Evolutionary conservation across 1,139 yeast genomes (phyloP), one percentile per base, ranked within the genome.

Genomic region (Pichia sp.): DNA sequence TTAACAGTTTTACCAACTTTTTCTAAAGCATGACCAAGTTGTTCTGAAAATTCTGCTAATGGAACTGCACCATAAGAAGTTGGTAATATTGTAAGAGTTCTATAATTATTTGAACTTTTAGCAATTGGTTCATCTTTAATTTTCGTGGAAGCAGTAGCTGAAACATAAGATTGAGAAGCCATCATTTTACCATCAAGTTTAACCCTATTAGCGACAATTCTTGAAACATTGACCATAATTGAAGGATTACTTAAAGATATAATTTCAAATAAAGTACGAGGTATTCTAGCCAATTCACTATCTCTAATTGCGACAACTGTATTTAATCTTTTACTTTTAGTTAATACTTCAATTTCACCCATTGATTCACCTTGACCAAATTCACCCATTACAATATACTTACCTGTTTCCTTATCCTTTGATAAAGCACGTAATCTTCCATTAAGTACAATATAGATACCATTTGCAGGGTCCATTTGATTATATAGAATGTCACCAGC

Each of bases 331-430:
- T 78, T 69, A 4, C 84, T 76, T 9, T 93, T 91, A 0, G 97
- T 88, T 47, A 91, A 68, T 3, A 91, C 96, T 58, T 91, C 98
- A 12, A 91, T 81, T 61, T 91, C 98, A 4, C 98, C 98, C 47
- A 91, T 75, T 39, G 95, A 84, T 52, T 85, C 93, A 4, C 97
- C 97, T 58, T 88, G 95, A 1, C 96, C 96, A 55, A 79, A 80
- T 56, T 91, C 98, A 3, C 84, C 85, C 17, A 81, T 52, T 1
- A 79, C 70, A 14, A 59, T 58, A n/a, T 59, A 44, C 8, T 52
- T 51, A 5, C 41, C 14, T 10, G 37, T 35, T 11, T 35, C 41
- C 24, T 42, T 39, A 9, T 40, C 33, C 17, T 44, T 38, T 4
- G 49, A 63, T 2, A 82, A 67, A 4, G 86, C 84, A 36, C 97